Evolutionary conservation across 768 basidiomycete genomes (phyloP).

Genomic region (Hericium alpestre): DNA sequence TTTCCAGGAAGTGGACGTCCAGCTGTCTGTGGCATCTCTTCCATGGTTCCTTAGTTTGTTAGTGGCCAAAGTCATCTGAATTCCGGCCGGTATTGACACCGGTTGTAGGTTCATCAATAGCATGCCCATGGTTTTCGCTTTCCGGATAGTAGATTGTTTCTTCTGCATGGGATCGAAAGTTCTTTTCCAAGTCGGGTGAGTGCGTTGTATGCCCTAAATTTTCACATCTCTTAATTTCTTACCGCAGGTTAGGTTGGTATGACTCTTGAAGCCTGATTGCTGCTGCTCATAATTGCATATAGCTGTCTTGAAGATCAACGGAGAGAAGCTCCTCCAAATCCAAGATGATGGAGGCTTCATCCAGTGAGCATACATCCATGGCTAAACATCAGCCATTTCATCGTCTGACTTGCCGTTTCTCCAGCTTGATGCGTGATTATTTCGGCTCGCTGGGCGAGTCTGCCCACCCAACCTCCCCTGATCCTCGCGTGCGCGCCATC

Average conservation of each 20-base stretch:
- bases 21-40: constrained; percentile 90
- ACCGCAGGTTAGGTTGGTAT: constrained; percentile 45
- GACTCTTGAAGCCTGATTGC: neutral
- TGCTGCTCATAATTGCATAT: neutral
- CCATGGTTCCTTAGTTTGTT: constrained; percentile 98
- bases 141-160: constrained; percentile 95
- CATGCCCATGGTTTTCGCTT: constrained; percentile 97
- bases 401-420: neutral
- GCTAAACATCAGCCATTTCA: neutral
- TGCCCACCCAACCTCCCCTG: constrained; percentile 81
- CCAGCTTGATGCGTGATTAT: constrained; percentile 88
- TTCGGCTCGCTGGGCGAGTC: constrained; percentile 89
- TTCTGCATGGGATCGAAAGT: constrained; percentile 99
- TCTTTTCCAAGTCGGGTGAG: constrained; percentile 95
- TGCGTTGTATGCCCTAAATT: constrained; percentile 4
- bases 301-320: constrained; percentile 98
- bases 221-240: constrained; percentile 1
- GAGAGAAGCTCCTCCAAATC: constrained; percentile 80
- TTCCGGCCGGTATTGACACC: constrained; percentile 1
- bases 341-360: constrained; percentile 97
- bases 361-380: constrained; percentile 37
- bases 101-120: constrained; percentile 69
- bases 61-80: constrained; percentile 27
- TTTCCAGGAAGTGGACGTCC: constrained; percentile 84
- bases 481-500: constrained; percentile 85